phyloP scores from a whole-genome alignment of 2,329 filamentous ascomycete species.

The Magnaporthiopsis incrustans region DNA sequence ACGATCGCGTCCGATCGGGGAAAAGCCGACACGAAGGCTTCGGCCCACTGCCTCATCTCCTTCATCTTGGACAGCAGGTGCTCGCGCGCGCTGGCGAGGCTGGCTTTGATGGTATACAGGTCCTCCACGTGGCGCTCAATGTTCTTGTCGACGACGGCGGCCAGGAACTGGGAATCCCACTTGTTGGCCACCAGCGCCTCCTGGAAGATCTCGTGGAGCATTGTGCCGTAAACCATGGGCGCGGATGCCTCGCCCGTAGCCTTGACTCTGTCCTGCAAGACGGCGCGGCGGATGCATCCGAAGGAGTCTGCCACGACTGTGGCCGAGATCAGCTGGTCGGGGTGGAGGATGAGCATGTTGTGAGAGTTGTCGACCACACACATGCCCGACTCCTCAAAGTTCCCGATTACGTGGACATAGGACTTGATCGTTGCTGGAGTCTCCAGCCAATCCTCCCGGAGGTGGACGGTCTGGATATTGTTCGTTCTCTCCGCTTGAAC shows the following conservation, averaged over 20 bases:
- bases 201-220: slow-evolving; percentile 94
- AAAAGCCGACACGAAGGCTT: slow-evolving; percentile 63
- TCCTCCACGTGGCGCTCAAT: slow-evolving; percentile 79
- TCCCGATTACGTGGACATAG: slow-evolving; percentile 80
- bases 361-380: slow-evolving; percentile 76
- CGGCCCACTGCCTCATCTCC: slow-evolving; percentile 76
- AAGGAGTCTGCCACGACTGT: slow-evolving; percentile 97
- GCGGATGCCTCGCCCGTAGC: slow-evolving; percentile 73
- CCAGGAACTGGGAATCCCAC: slow-evolving; percentile 67
- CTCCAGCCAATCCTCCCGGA: slow-evolving; percentile 82
- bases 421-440: slow-evolving; percentile 60
- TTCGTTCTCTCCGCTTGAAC: slow-evolving; percentile 71
- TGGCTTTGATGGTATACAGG: slow-evolving; percentile 78
- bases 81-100: slow-evolving; percentile 62
- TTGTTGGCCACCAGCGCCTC: slow-evolving; percentile 74
- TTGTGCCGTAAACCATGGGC: slow-evolving; percentile 82
- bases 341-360: slow-evolving; percentile 85
- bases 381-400: slow-evolving; percentile 60
- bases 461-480: slow-evolving; percentile 56
- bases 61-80: slow-evolving; percentile 78
- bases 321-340: slow-evolving; percentile 89
- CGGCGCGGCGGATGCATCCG: slow-evolving; percentile 79
- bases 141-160: slow-evolving; percentile 56
- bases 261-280: slow-evolving; percentile 91
- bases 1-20: slow-evolving; percentile 66